phyloP scores from a whole-genome alignment of 2,329 filamentous ascomycete genomes.

The Monilinia laxa region DNA sequence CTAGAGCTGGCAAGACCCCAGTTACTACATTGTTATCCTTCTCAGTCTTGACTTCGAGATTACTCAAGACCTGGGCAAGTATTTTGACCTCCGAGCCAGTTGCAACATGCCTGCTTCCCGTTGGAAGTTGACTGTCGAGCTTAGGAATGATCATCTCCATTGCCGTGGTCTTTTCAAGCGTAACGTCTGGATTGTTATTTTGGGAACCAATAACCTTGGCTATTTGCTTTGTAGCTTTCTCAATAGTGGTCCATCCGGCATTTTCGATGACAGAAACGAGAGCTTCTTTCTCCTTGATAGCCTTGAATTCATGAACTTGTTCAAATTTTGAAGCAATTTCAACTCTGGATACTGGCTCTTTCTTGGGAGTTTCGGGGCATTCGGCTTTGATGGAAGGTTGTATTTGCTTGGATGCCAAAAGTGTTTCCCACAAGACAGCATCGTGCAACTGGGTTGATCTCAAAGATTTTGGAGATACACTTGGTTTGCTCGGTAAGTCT shows the following conservation, averaged over 20 bases:
- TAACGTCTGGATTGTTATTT: too few species aligned
- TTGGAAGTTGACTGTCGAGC: background rate
- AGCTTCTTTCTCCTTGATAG: background rate
- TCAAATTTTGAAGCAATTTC: background rate
- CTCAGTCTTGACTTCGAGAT: constrained; percentile 6
- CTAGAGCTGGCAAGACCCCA: background rate
- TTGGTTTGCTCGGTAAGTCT: background rate
- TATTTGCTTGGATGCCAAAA: background rate
- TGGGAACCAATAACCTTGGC: background rate
- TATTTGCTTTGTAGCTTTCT: background rate
- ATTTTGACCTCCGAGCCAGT: constrained; percentile 8
- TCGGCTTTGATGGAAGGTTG: background rate
- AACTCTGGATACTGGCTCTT: background rate
- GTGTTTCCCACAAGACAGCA: background rate
- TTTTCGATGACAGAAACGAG: background rate
- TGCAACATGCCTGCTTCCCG: background rate
- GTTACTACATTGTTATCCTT: background rate
- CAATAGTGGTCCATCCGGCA: background rate
- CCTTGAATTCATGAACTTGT: background rate
- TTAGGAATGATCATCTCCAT: background rate
- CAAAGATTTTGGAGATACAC: background rate
- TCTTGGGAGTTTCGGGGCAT: background rate
- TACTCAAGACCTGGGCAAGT: background rate
- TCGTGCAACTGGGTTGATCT: constrained; percentile 1
- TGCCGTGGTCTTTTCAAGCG: background rate